Evolutionary conservation across 2,329 filamentous ascomycete genomes (phyloP).

Genomic region (Fusarium sp.): DNA sequence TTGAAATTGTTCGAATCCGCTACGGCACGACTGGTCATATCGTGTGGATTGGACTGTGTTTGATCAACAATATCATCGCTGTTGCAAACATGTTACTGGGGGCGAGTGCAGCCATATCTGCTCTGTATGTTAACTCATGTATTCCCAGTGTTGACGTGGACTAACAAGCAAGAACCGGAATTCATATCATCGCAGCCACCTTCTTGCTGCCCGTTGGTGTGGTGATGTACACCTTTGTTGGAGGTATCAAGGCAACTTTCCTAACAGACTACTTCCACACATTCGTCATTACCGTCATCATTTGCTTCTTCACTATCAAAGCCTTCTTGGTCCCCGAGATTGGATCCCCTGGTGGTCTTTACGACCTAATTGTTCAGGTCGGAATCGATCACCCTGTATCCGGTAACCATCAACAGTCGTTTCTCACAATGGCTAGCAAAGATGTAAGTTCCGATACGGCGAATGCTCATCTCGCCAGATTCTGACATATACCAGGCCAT

Average conservation of each 20-base stretch:
- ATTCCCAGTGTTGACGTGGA: fast-evolving
- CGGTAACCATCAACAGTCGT: slow-evolving; percentile 66
- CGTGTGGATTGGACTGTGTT: slow-evolving; percentile 66
- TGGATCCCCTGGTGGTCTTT: slow-evolving; percentile 63
- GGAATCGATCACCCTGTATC: slow-evolving; percentile 61
- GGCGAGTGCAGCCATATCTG: slow-evolving; percentile 54
- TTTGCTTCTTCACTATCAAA: slow-evolving; percentile 64
- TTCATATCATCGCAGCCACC: slow-evolving; percentile 65
- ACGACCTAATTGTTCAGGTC: slow-evolving; percentile 64
- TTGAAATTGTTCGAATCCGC: slow-evolving; percentile 67
- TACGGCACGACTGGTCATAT: slow-evolving; percentile 64
- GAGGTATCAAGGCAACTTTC: slow-evolving; percentile 59
- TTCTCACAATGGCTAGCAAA: slow-evolving; percentile 71
- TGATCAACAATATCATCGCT: slow-evolving; percentile 69
- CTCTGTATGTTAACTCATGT: slow-evolving; percentile 46
- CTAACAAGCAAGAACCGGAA: slow-evolving; percentile 57
- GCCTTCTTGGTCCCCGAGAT: slow-evolving; percentile 63
- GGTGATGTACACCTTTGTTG: slow-evolving; percentile 57
- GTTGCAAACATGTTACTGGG: slow-evolving; percentile 67
- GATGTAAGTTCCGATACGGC: slow-evolving; percentile 47
- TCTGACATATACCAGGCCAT: slow-evolving; percentile 55
- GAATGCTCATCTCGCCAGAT: slow-evolving; percentile 36
- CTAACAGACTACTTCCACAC: slow-evolving; percentile 70
- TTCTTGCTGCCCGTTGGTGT: slow-evolving; percentile 61
- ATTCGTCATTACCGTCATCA: slow-evolving; percentile 66